Percentiles rank a stretch among this genome's conserved stretches.
These are phyloP conservation scores for Eucalyptus caleyi DNA, from an alignment of 345 rosid species.

Conservation along the genomic window DNA sequence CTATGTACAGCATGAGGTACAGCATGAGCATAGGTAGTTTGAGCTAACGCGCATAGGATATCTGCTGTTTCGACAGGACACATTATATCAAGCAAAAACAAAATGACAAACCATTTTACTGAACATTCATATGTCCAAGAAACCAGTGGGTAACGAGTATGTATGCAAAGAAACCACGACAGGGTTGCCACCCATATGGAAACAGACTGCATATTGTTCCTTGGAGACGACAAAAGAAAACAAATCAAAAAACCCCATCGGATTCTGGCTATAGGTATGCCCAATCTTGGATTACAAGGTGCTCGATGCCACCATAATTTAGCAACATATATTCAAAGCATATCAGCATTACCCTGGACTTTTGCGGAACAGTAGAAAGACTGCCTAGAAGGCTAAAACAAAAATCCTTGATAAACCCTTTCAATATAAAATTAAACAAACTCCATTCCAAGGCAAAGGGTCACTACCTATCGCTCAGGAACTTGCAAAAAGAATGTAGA, in stretches of 20 bases:
- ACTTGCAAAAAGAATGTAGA: background rate
- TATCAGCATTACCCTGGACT: background rate
- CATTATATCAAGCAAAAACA: background rate
- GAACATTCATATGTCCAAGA: background rate
- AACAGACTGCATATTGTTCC: background rate
- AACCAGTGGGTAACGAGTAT: background rate
- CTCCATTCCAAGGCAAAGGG: background rate
- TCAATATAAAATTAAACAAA: background rate
- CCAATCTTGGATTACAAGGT: background rate
- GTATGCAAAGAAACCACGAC: background rate
- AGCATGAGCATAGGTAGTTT: background rate
- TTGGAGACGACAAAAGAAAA: background rate
- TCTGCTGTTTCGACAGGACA: background rate
- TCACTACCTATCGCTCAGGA: background rate
- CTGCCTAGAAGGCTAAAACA: background rate
- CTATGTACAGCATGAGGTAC: background rate
- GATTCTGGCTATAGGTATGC: background rate
- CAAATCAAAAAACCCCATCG: background rate
- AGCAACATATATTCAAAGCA: background rate
- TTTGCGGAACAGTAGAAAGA: background rate
- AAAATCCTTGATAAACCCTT: background rate
- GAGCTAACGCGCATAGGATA: background rate
- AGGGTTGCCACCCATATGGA: background rate
- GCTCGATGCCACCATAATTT: background rate
- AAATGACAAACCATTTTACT: background rate